Evolutionary conservation across 73 alveolate species (phyloP).

Genomic region (Paramecium bursaria): DNA sequence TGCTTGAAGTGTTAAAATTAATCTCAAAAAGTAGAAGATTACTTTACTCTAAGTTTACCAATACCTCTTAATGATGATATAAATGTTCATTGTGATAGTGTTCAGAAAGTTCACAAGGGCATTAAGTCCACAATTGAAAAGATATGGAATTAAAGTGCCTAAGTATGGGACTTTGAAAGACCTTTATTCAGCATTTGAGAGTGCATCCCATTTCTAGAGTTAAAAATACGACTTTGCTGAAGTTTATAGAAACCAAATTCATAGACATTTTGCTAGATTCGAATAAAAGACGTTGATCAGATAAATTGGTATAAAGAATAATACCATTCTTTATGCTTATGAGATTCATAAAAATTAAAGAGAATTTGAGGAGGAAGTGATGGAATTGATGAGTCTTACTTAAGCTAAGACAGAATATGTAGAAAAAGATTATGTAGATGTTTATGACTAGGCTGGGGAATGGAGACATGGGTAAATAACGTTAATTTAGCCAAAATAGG

Average conservation of each 20-base stretch:
- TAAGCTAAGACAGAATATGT: background rate
- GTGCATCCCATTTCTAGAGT: constrained; percentile 26
- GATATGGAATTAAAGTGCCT: constrained; percentile 62
- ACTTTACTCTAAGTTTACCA: constrained; percentile 68
- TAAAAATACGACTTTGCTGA: constrained; percentile 58
- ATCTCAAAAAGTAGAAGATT: constrained; percentile 66
- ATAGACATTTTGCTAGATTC: constrained; percentile 9
- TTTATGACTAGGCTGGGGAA: constrained; percentile 31
- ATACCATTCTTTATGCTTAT: constrained; percentile 55
- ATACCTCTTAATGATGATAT: constrained; percentile 69
- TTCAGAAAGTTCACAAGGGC: constrained; percentile 28
- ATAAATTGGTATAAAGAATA: constrained; percentile 49
- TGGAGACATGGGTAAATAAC: constrained; percentile 54
- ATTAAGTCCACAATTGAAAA: constrained; percentile 18
- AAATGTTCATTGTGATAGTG: constrained; percentile 25
- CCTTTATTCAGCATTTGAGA: constrained; percentile 37
- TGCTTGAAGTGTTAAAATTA: constrained; percentile 63
- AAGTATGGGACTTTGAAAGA: constrained; percentile 55
- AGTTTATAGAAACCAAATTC: constrained; percentile 45
- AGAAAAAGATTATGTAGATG: constrained; percentile 65
- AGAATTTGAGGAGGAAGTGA: constrained; percentile 60
- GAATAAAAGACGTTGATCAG: constrained; percentile 39
- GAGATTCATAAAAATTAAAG: constrained; percentile 47
- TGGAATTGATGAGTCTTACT: background rate
- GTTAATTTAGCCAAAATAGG: constrained; percentile 4